These are phyloP conservation scores for Cymodocea nodosa DNA, from an alignment of 116 monocot species.

Conservation along the genomic window DNA sequence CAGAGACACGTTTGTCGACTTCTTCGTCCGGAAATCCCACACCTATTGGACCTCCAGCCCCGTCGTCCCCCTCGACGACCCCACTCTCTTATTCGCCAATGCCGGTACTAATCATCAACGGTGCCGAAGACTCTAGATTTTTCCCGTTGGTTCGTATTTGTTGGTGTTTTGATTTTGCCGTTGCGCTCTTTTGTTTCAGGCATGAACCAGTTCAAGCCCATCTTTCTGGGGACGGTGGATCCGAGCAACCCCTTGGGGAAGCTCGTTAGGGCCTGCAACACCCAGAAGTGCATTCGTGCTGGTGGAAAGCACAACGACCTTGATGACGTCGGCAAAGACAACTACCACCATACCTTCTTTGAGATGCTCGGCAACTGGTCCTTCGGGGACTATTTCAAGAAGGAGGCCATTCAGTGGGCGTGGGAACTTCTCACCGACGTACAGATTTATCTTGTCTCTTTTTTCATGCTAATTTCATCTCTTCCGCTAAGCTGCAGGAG, in stretches of 20 bases:
- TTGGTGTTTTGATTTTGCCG: background rate
- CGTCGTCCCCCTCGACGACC: constrained; percentile 86
- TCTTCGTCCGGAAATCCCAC: constrained; percentile 68
- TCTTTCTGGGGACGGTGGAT: constrained; percentile 73
- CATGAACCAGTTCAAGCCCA: constrained; percentile 99
- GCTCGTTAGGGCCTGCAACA: constrained; percentile 71
- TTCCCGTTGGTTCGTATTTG: background rate
- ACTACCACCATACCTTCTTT: constrained; percentile 97
- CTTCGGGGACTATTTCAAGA: constrained; percentile 96
- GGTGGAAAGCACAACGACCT: constrained; percentile 99
- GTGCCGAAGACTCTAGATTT: background rate
- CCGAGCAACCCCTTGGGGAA: constrained; percentile 58
- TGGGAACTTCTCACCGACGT: constrained; percentile 98
- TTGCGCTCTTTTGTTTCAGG: constrained; percentile 9
- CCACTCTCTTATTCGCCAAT: constrained; percentile 92
- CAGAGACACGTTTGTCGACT: constrained; percentile 52
- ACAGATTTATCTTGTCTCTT: background rate
- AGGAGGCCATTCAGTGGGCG: constrained; percentile 75
- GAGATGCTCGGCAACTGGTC: constrained; percentile 99
- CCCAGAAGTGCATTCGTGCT: constrained; percentile 98
- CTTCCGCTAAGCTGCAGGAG: too few relatives aligned
- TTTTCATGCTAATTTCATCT: too few relatives aligned
- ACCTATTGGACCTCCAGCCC: constrained; percentile 76
- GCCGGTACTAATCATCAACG: constrained; percentile 26
- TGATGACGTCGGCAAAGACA: constrained; percentile 97